These are phyloP conservation scores for Paspalum vaginatum DNA, from an alignment of 176 grass and related monocot genomes.

Conservation along the genomic window DNA sequence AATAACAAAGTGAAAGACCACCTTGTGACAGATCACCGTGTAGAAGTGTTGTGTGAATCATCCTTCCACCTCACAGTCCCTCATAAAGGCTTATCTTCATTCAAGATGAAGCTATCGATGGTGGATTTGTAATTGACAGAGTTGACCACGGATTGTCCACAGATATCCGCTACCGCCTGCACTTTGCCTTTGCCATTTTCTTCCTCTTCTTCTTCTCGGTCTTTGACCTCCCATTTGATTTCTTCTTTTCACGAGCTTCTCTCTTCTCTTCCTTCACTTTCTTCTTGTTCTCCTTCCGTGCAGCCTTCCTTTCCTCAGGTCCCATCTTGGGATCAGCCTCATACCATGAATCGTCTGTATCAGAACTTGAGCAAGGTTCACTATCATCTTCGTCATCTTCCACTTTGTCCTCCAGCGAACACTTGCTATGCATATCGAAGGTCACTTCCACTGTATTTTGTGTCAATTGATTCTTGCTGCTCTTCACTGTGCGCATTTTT, in stretches of 20 bases:
- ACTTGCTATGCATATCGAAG: slow-evolving; percentile 36
- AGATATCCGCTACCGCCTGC: slow-evolving; percentile 54
- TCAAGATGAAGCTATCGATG: background rate
- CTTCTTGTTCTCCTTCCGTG: slow-evolving; percentile 86
- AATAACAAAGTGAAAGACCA: background rate
- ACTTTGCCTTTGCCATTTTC: slow-evolving; percentile 94
- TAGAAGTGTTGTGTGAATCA: background rate
- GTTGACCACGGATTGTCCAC: background rate
- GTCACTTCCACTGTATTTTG: slow-evolving; percentile 7
- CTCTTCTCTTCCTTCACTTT: slow-evolving; percentile 93
- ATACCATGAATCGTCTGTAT: slow-evolving; percentile 51
- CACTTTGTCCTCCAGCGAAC: slow-evolving; percentile 18
- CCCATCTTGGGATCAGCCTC: slow-evolving; percentile 61
- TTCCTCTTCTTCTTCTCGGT: slow-evolving; percentile 90
- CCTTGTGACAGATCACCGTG: background rate
- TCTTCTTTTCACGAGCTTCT: slow-evolving; percentile 73
- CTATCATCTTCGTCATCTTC: slow-evolving; percentile 40
- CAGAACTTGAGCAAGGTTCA: slow-evolving; percentile 50
- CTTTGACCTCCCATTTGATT: slow-evolving; percentile 44
- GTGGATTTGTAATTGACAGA: background rate
- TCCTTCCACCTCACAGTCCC: background rate
- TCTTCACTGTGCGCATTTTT: slow-evolving; percentile 48
- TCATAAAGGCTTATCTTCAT: background rate
- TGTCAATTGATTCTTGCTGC: slow-evolving; percentile 19
- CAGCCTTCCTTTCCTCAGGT: slow-evolving; percentile 72